These are phyloP conservation scores for Dillenia suffruticosa DNA, from an alignment of 164 flowering plant species.

Conservation along the genomic window DNA sequence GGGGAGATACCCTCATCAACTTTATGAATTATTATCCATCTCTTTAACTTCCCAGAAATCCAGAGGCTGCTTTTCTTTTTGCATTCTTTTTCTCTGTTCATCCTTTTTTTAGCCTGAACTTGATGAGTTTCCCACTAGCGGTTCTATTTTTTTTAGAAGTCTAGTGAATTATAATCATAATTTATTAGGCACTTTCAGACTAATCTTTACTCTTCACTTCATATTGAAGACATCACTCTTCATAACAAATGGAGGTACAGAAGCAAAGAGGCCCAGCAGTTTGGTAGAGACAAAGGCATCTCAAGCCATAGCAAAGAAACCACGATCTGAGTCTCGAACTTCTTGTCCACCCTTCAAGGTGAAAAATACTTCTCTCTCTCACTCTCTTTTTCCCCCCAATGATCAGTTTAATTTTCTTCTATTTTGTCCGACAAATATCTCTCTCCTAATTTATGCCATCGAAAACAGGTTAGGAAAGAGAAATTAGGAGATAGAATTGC, in stretches of 20 bases:
- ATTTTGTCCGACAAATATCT: not conserved
- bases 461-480: conserved; percentile 80
- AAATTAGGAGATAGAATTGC: conserved; percentile 93
- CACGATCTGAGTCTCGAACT: conserved; percentile 58
- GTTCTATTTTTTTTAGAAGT: not conserved
- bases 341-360: conserved; percentile 88
- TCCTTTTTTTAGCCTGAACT: not conserved
- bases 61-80: not conserved
- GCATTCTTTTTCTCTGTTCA: too few species aligned
- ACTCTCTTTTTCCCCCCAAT: too few species aligned
- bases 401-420: not conserved
- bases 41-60: conserved; percentile 18
- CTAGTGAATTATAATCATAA: too few species aligned
- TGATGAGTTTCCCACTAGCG: conserved; percentile 1
- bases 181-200: too few species aligned
- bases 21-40: conserved; percentile 23
- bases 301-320: conserved; percentile 52
- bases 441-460: not conserved
- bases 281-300: conserved; percentile 40
- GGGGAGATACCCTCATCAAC: conserved; percentile 23
- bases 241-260: conserved; percentile 34
- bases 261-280: conserved; percentile 48
- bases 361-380: not conserved
- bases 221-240: conserved; percentile 28
- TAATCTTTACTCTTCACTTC: too few species aligned